Evolutionary conservation across 2,329 filamentous ascomycete genomes (phyloP), one percentile per base, ranked within the genome.

Genomic region (Eutypa lata): DNA sequence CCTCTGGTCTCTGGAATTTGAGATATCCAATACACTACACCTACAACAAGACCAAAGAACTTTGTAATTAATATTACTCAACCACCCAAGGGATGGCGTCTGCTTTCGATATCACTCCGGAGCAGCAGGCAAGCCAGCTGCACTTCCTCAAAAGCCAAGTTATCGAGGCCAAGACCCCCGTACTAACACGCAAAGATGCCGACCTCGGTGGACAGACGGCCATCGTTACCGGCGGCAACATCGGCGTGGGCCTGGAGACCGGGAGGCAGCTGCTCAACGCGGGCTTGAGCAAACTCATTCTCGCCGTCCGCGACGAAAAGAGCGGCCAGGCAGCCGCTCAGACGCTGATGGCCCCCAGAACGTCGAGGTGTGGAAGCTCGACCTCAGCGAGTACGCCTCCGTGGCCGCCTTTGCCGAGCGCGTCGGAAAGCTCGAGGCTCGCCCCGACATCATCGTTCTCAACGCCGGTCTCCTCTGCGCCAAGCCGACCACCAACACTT

Each of bases 401-500:
- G 31, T 35, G 8, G 14, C 31, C 31, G 31, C 31, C 31, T 35
- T 35, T 35, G 31, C 14, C 8, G 31, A 35, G 31, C 31, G 31
- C 31, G 31, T 35, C 31, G 31, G 31, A 35, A 7, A 35, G 31
- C 31, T 35, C 31, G 31, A 35, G 31, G 31, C 31, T 35, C 31
- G 31, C 31, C 31, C 31, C 31, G 31, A 35, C 31, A 35, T 35
- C 31, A 35, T 35, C 31, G 64, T 77, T 26, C 61, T 72, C 8
- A 77, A 65, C 50, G 61, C 64, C 5, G 62, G 72, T 0, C 14
- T 61, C 24, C 22, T 16, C 3, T 53, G 45, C 56, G 74, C 18
- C 61, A 35, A 33, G 14, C 43, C 31, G 31, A 28, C 37, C 38
- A 45, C 7, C 8, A 50, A 38, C 18, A 28, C 37, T 7, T 24